Conservation (phyloP, 176 grass and related monocot genomes). For the Zizania latifolia region DNA sequence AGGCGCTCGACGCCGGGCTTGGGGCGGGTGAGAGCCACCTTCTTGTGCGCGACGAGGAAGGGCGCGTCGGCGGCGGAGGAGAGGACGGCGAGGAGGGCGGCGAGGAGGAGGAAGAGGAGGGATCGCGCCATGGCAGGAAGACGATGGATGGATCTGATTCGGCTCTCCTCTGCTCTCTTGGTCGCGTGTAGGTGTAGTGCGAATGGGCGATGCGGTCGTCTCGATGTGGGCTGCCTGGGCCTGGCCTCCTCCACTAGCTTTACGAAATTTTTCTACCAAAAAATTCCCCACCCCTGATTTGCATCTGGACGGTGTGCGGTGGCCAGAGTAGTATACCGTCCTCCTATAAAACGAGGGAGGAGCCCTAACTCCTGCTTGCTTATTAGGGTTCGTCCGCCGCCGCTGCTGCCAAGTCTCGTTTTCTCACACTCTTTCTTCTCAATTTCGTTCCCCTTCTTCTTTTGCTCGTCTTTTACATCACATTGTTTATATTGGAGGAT, state of each 20-base stretch:
- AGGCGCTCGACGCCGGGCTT: constrained; percentile 83
- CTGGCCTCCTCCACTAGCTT: too few relatives aligned
- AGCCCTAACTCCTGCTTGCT: neutral
- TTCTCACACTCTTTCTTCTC: neutral
- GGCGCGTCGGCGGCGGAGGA: constrained; percentile 48
- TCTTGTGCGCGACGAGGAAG: constrained; percentile 91
- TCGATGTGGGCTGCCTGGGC: too few relatives aligned
- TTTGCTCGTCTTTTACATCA: neutral
- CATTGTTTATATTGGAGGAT: neutral
- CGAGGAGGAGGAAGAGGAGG: constrained; percentile 33
- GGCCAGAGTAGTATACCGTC: neutral
- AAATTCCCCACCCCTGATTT: neutral
- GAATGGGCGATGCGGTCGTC: too few relatives aligned
- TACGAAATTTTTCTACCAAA: too few relatives aligned
- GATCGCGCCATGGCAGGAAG: constrained; percentile 48
- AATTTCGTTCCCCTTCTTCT: neutral
- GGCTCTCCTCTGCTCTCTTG: too few relatives aligned
- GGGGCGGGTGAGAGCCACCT: constrained; percentile 69
- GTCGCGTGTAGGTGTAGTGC: too few relatives aligned
- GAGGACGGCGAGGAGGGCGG: neutral
- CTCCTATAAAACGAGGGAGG: neutral
- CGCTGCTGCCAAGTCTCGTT: neutral
- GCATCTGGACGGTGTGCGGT: neutral
- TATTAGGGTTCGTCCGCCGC: neutral
- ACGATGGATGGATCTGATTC: neutral